These are phyloP conservation scores for Chlorella sp. DNA, from an alignment of 139 green algal genomes.

Conservation along the genomic window DNA sequence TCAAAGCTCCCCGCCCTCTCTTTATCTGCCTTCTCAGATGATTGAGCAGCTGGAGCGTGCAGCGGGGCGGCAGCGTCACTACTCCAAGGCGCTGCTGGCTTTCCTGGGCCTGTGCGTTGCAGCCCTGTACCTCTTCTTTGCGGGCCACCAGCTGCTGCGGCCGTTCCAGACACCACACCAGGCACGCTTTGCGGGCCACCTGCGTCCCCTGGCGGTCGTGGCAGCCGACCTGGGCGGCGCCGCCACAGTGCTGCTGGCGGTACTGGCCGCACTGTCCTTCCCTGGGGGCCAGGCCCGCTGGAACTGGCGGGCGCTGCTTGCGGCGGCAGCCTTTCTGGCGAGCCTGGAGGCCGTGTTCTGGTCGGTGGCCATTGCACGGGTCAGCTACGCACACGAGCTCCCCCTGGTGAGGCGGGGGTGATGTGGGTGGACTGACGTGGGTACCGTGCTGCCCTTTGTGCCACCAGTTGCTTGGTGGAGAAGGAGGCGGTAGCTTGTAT, in stretches of 20 bases:
- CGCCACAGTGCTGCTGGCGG: neutral
- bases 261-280: neutral
- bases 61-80: neutral
- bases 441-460: too few relatives aligned
- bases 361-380: neutral
- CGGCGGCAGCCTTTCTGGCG: neutral
- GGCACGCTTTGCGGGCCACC: neutral
- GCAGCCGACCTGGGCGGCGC: constrained; percentile 1
- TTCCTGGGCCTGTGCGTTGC: neutral
- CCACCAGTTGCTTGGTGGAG: too few relatives aligned
- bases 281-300: neutral
- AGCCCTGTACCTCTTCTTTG: constrained; percentile 13
- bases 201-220: neutral
- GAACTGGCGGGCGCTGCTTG: neutral
- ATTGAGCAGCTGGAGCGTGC: constrained; percentile 14
- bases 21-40: neutral
- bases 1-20: too few relatives aligned
- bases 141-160: neutral
- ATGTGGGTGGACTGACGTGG: too few relatives aligned
- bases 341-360: neutral
- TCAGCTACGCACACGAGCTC: neutral
- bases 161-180: constrained; percentile 8
- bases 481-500: too few relatives aligned
- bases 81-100: constrained; percentile 3
- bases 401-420: neutral